Evolutionary conservation across 805 yeast species (phyloP), one percentile per base, ranked within the genome.

Genomic region (Zygotorulaspora florentina): DNA sequence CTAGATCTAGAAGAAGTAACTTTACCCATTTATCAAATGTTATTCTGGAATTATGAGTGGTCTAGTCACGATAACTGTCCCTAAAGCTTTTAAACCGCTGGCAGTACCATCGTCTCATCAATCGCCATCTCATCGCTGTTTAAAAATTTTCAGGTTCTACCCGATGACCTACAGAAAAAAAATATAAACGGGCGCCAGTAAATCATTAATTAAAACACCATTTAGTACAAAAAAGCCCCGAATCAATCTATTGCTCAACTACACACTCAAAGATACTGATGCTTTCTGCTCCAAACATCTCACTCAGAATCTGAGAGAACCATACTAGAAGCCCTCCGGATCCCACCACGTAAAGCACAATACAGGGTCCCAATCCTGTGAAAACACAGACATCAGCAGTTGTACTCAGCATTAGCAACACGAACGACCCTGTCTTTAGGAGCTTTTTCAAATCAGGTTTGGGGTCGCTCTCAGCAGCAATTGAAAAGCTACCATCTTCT

Each of bases 21-120:
- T 66, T 84, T 86, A 42, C 87, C 93, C 95, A 85, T 85, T 12
- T 20, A 7, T 7, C 4, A 20, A 29, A 35, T 31, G 16, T 25
- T n/a, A 10, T 33, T 36, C 8, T 25, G 8, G 27, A 18, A 30
- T 20, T 3, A 6, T 13, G 11, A 13, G 12, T 20, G 23, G 23
- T 16, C 16, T 33, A 13, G 12, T 33, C 36, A 13, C 20, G n/a
- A 33, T 9, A 29, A 4, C n/a, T 13, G n/a, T 12, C 33, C 8
- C 8, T 29, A 8, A 29, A 29, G 27, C 11, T 18, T 17, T 23
- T 11, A 29, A 11, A 25, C 20, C 28, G 23, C 28, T 17, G 9
- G 26, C 20, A 36, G 15, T n/a, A 36, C 25, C 15, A 29, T 31
- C 43, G 31, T 31, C 43, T 31, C 35, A 35, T 42, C 40, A 26